Base-by-base conservation (phyloP, 139 green algal species). In the Gonium pectorale region DNA sequence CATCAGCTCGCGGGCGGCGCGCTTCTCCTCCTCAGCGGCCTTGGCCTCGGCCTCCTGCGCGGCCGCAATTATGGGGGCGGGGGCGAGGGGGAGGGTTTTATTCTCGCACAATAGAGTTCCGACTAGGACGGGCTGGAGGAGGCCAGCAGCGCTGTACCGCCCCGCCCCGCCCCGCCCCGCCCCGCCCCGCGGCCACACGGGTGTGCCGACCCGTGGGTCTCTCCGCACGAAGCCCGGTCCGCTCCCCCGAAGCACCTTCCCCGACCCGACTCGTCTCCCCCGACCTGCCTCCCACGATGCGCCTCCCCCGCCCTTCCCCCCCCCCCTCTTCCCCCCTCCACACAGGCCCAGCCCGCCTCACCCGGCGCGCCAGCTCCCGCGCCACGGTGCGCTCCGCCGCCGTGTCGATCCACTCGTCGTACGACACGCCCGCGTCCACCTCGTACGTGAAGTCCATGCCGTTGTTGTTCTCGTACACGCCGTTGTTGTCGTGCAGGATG, bases 401-500 rank as follows among this genome's bases (percentile, higher is more conserved):
- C 31, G 59, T 77, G 37, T 88, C 86, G 6, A 90, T 59, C 93
- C 94, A 97, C 56, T 89, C 62, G 38, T 95, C 89, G 21, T 62
- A 83, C 0, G 89, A 94, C 63, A 92, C 86, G 78, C 90, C 90
- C 11, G 80, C 92, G 2, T 70, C 40, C 21, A 93, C 79, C 0
- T 66, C 35, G 63, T 87, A 90, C 33, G 86, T 75, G 83, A 93
- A 97, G 84, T 97, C 92, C 78, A 75, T 74, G 46, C 62, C 43
- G 46, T 87, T 87, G 86, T 93, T 93, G 83, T 93, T 89, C 72
- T 91, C 87, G 49, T 70, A 93, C 31, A 64, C 26, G 21, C 37
- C 69, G 31, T 90, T 63, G 70, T 93, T 94, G 88, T 97, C 95
- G 21, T 75, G 86, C 22, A 97, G 90, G 31, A 97, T 90, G 81